phyloP scores from a whole-genome alignment of 1,284 basidiomycete species.

The Sanghuangporus baumii region DNA sequence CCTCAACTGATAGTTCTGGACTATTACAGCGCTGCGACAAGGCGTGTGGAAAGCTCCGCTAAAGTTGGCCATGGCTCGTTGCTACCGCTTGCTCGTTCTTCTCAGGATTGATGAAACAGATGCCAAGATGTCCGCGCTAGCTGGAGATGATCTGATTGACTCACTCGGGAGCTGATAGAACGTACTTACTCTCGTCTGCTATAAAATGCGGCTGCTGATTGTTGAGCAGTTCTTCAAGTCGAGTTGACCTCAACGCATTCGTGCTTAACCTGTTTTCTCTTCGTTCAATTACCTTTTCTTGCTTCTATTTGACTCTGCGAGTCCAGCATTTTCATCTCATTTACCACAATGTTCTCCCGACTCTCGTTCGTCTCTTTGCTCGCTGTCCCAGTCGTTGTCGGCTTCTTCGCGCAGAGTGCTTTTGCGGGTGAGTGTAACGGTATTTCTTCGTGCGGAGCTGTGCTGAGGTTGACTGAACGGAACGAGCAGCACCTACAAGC shows the following conservation, averaged over 20 bases:
- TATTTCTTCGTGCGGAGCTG: neutral
- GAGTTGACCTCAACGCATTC: constrained; percentile 14
- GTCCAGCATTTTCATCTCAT: neutral
- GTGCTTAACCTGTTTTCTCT: neutral
- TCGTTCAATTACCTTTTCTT: neutral
- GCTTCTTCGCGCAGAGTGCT: constrained; percentile 1
- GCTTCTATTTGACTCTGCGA: constrained; percentile 7
- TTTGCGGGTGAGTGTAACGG: constrained; percentile 1
- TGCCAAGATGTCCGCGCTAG: neutral
- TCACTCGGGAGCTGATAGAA: no score
- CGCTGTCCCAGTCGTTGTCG: constrained; percentile 2
- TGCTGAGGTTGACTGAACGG: no score
- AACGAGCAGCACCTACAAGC: neutral
- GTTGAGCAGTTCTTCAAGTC: neutral
- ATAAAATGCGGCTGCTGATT: neutral
- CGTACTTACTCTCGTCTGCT: neutral
- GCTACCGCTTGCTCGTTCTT: neutral
- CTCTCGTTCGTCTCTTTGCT: constrained; percentile 4
- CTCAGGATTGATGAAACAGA: neutral
- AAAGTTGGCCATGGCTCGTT: neutral
- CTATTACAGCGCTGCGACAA: no score
- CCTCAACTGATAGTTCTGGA: no score
- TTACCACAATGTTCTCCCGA: constrained; percentile 1
- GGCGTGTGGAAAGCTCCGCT: no score
- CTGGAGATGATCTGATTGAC: neutral